A percentile compares a stretch with the other conserved stretches of the same genome.
These are phyloP conservation scores for Neolentinus lepideus DNA, from an alignment of 1,284 basidiomycete genomes.

Conservation along the genomic window DNA sequence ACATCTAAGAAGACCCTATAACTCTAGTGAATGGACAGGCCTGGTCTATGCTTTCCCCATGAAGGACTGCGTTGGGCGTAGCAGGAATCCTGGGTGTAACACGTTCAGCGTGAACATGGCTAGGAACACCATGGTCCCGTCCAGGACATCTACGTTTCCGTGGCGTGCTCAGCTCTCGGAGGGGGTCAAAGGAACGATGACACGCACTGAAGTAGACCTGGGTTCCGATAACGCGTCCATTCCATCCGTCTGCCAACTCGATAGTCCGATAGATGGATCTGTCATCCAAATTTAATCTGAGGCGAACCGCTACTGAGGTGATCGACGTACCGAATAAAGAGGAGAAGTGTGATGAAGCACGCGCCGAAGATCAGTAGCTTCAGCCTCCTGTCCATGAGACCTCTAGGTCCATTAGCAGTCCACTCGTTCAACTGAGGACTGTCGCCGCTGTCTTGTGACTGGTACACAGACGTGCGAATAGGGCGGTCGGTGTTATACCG, in stretches of 20 bases:
- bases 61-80: no score
- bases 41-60: no score
- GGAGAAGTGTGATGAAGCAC: not conserved
- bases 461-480: no score
- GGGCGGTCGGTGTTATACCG: slow-evolving; percentile 35
- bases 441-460: no score
- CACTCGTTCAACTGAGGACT: no score
- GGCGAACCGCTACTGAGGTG: not conserved
- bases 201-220: slow-evolving; percentile 19
- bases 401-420: not conserved
- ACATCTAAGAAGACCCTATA: no score
- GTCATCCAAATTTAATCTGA: not conserved
- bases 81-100: slow-evolving; percentile 44
- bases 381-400: slow-evolving; percentile 6
- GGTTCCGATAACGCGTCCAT: slow-evolving; percentile 20
- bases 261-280: slow-evolving; percentile 25
- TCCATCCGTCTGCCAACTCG: slow-evolving; percentile 25
- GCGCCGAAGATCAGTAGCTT: not conserved
- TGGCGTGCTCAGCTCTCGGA: not conserved
- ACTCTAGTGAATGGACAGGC: no score
- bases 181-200: not conserved
- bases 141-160: slow-evolving; percentile 32
- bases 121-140: slow-evolving; percentile 52
- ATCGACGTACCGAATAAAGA: not conserved
- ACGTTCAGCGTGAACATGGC: slow-evolving; percentile 51